Percentiles rank a stretch among this genome's conserved stretches.
Evolutionary conservation across 2,329 filamentous ascomycete species (phyloP).

Genomic region (Cercospora sesami): DNA sequence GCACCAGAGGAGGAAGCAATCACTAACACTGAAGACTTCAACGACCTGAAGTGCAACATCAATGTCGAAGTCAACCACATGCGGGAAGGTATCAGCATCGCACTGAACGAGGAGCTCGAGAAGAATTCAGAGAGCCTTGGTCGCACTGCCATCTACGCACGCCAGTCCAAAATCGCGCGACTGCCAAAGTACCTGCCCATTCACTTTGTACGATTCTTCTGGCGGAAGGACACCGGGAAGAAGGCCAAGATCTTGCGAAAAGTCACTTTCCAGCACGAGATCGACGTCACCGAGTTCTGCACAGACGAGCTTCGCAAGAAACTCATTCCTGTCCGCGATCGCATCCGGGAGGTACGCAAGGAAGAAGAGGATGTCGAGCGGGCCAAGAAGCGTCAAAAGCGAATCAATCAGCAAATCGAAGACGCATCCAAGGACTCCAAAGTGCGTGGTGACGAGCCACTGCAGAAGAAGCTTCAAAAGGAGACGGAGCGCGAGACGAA

Average conservation of each 20-base stretch:
- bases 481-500: conserved; percentile 51
- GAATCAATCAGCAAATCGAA: conserved; percentile 58
- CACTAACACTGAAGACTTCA: conserved; percentile 70
- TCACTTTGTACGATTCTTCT: conserved; percentile 97
- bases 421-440: conserved; percentile 44
- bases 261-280: conserved; percentile 89
- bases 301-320: conserved; percentile 82
- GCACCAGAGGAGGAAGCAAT: conserved; percentile 72
- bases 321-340: conserved; percentile 89
- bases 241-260: conserved; percentile 99
- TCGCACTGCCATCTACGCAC: conserved; percentile 81
- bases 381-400: conserved; percentile 87
- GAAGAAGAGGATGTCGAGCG: conserved; percentile 93
- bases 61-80: conserved; percentile 83
- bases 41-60: conserved; percentile 97
- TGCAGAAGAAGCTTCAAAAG: conserved; percentile 85
- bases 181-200: conserved; percentile 94
- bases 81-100: conserved; percentile 79
- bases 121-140: conserved; percentile 78
- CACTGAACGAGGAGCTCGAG: conserved; percentile 83
- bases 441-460: conserved; percentile 59
- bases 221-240: conserved; percentile 92
- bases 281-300: conserved; percentile 93
- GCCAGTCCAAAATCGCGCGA: conserved; percentile 83
- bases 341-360: conserved; percentile 91